Conservation (phyloP, 2,329 filamentous ascomycete genomes). For the Aspergillus sp. region DNA sequence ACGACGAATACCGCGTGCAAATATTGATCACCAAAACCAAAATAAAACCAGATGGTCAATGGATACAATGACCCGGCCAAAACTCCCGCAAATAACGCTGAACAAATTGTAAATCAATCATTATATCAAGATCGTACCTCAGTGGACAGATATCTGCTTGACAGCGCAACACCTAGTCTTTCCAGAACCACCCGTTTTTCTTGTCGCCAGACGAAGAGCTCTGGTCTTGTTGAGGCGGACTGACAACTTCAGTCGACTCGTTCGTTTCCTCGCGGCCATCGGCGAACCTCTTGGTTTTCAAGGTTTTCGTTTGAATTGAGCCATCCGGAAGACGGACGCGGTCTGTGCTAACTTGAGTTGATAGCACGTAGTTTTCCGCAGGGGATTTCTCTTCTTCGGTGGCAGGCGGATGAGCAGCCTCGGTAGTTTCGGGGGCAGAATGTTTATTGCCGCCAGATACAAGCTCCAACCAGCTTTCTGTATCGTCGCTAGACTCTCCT, state of each 20-base stretch:
- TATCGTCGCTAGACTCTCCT: slow-evolving; percentile 16
- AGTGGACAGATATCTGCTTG: not conserved
- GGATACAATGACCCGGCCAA: not conserved
- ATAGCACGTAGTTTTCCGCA: slow-evolving; percentile 44
- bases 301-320: slow-evolving; percentile 56
- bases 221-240: slow-evolving; percentile 20
- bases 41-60: not conserved
- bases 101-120: not conserved
- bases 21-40: not conserved
- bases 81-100: not conserved
- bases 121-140: not conserved
- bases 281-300: slow-evolving; percentile 59
- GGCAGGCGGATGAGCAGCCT: not conserved
- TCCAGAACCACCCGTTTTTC: slow-evolving; percentile 40
- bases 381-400: not conserved
- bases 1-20: not conserved
- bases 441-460: slow-evolving; percentile 26
- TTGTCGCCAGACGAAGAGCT: slow-evolving; percentile 14
- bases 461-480: slow-evolving; percentile 28
- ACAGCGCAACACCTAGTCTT: slow-evolving; percentile 19
- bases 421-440: slow-evolving; percentile 21
- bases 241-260: slow-evolving; percentile 50
- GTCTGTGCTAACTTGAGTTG: slow-evolving; percentile 58
- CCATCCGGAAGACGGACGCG: slow-evolving; percentile 57
- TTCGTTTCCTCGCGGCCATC: slow-evolving; percentile 61